These are phyloP conservation scores for Puccinia hordei DNA, from an alignment of 1,284 basidiomycete genomes.

Conservation along the genomic window DNA sequence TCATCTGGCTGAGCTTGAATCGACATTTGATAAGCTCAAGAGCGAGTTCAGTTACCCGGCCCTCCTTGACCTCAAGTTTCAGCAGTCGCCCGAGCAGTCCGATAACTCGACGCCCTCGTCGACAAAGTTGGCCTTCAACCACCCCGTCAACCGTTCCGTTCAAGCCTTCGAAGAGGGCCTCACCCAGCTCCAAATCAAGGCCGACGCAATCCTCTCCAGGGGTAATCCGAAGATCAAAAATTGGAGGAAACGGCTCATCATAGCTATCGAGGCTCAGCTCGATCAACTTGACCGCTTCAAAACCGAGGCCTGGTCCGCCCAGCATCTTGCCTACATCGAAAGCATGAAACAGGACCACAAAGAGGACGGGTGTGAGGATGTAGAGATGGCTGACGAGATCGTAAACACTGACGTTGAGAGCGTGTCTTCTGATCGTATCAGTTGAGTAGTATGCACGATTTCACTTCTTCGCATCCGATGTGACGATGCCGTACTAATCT, in stretches of 20 bases:
- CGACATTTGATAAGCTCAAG: slow-evolving; percentile 29
- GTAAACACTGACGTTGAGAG: slow-evolving; percentile 36
- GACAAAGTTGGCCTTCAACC: slow-evolving; percentile 42
- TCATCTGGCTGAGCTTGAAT: slow-evolving; percentile 24
- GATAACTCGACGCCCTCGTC: not conserved
- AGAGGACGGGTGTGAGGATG: slow-evolving; percentile 4
- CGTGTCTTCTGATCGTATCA: slow-evolving; percentile 27
- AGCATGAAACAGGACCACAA: not conserved
- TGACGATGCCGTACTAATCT: not conserved
- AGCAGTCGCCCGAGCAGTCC: not conserved
- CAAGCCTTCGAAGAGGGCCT: slow-evolving; percentile 41
- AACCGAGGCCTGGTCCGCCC: slow-evolving; percentile 38
- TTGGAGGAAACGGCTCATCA: slow-evolving; percentile 37
- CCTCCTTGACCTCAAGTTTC: slow-evolving; percentile 19
- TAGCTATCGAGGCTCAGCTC: slow-evolving; percentile 41
- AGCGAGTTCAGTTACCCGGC: slow-evolving; percentile 19
- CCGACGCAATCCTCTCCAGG: slow-evolving; percentile 42
- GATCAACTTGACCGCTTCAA: slow-evolving; percentile 43
- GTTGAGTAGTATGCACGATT: slow-evolving; percentile 17
- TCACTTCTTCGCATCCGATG: not conserved
- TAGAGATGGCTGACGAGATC: slow-evolving; percentile 22
- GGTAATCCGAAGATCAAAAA: slow-evolving; percentile 44
- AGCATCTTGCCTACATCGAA: slow-evolving; percentile 12
- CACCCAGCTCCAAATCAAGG: slow-evolving; percentile 41
- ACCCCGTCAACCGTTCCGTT: slow-evolving; percentile 23